These are phyloP conservation scores for Pestalotiopsis sp. DNA, from an alignment of 2,329 filamentous ascomycete genomes.

Conservation along the genomic window DNA sequence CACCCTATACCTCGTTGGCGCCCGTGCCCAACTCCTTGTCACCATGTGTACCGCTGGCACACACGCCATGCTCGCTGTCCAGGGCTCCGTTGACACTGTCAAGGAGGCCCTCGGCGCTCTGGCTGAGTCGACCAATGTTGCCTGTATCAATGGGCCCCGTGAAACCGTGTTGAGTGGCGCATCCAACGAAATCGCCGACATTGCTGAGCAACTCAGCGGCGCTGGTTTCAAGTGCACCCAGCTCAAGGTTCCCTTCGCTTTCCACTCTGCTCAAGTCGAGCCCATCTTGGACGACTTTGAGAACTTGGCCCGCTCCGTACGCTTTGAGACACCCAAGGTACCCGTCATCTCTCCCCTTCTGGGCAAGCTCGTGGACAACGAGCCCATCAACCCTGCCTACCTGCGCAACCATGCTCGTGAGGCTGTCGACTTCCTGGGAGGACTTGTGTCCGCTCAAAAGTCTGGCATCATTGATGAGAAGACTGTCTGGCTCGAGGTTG, in stretches of 20 bases:
- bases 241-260: slow-evolving; percentile 68
- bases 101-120: slow-evolving; percentile 51
- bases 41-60: slow-evolving; percentile 67
- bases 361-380: slow-evolving; percentile 61
- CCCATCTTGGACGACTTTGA: slow-evolving; percentile 65
- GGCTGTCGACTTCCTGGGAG: slow-evolving; percentile 70
- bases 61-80: slow-evolving; percentile 60
- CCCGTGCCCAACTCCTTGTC: slow-evolving; percentile 66
- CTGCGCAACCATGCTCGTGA: slow-evolving; percentile 67
- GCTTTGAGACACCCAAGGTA: slow-evolving; percentile 57
- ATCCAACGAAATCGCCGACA: slow-evolving; percentile 41
- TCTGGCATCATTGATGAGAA: slow-evolving; percentile 64
- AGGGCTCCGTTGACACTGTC: slow-evolving; percentile 53
- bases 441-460: slow-evolving; percentile 60
- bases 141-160: slow-evolving; percentile 76
- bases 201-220: slow-evolving; percentile 43
- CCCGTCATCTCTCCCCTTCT: slow-evolving; percentile 71
- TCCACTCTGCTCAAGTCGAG: slow-evolving; percentile 68
- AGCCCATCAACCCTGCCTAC: slow-evolving; percentile 63
- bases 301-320: slow-evolving; percentile 51
- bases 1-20: slow-evolving; percentile 72
- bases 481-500: slow-evolving; percentile 73
- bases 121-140: slow-evolving; percentile 48
- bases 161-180: slow-evolving; percentile 73
- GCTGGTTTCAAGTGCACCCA: slow-evolving; percentile 62